Percentiles rank a stretch among this genome's conserved stretches.
These are phyloP conservation scores for Trichosporon sp. DNA, from an alignment of 1,284 basidiomycete genomes.

Conservation along the genomic window DNA sequence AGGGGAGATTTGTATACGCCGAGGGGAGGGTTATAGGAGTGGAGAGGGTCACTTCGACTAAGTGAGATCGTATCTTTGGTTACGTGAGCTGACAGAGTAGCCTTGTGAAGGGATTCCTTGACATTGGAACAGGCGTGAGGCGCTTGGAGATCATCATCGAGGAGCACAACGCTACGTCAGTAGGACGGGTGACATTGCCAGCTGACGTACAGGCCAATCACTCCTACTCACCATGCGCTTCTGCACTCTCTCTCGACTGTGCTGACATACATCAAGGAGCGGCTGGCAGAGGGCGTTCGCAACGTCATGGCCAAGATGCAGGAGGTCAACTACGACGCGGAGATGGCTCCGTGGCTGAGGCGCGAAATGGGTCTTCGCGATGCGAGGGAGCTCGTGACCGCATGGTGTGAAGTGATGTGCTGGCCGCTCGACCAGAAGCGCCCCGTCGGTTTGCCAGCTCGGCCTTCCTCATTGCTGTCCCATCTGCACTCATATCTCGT, in stretches of 20 bases:
- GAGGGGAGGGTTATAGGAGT: constrained; percentile 15
- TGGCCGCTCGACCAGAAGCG: constrained; percentile 29
- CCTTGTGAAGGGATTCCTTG: constrained; percentile 14
- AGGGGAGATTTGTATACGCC: constrained; percentile 26
- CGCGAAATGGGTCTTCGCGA: constrained; percentile 26
- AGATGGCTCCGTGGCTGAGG: constrained; percentile 24
- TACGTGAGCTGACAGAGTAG: constrained; percentile 6
- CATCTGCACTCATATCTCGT: constrained; percentile 38
- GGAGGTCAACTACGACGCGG: constrained; percentile 11
- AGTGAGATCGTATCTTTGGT: constrained; percentile 15
- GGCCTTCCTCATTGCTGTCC: constrained; percentile 34
- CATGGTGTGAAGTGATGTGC: constrained; percentile 31
- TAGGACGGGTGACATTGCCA: not conserved
- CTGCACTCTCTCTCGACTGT: constrained; percentile 38
- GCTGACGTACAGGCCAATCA: constrained; percentile 28
- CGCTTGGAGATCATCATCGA: constrained; percentile 40
- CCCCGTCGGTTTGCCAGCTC: constrained; percentile 28
- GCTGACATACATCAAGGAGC: constrained; percentile 35
- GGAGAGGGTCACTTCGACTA: constrained; percentile 20
- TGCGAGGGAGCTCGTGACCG: constrained; percentile 22
- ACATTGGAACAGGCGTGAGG: constrained; percentile 34
- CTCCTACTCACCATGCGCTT: constrained; percentile 45
- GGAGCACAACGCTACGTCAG: constrained; percentile 31
- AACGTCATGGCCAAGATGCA: not conserved
- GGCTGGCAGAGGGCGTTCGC: constrained; percentile 21